phyloP scores from a whole-genome alignment of 352 stramenopile genomes.

The Phytophthora nicotianae region DNA sequence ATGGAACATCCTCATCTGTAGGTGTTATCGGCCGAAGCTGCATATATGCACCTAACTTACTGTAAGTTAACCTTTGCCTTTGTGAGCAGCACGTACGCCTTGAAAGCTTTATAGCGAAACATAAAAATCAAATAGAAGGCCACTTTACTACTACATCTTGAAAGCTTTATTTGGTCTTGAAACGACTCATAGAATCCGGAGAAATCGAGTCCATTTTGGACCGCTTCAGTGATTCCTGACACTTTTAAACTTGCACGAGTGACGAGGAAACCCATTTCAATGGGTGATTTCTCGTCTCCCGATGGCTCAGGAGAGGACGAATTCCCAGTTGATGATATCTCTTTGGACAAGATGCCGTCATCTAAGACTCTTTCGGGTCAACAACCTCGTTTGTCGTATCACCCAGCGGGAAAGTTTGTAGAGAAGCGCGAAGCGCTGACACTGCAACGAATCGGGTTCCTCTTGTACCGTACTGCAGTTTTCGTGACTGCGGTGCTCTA shows the following conservation, averaged over 20 bases:
- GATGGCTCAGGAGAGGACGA: not conserved
- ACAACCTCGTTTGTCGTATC: conserved; percentile 2
- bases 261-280: conserved; percentile 2
- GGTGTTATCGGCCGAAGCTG: too few relatives aligned
- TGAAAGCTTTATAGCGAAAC: too few relatives aligned
- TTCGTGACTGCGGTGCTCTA: conserved; percentile 26
- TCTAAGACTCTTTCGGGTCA: not conserved
- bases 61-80: too few relatives aligned
- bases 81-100: too few relatives aligned
- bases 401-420: not conserved
- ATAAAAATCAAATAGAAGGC: too few relatives aligned
- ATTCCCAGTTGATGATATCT: conserved; percentile 7
- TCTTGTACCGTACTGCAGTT: conserved; percentile 24
- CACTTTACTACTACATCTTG: too few relatives aligned
- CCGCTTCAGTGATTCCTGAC: not conserved
- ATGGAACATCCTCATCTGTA: too few relatives aligned
- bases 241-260: conserved; percentile 6
- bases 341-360: not conserved
- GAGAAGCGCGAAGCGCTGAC: conserved; percentile 17
- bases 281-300: not conserved
- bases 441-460: conserved; percentile 13
- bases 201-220: conserved; percentile 1
- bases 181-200: conserved; percentile 2
- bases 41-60: too few relatives aligned
- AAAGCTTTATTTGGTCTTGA: not conserved